Conservation (phyloP, 345 rosid species). For the Camelina hispida region DNA sequence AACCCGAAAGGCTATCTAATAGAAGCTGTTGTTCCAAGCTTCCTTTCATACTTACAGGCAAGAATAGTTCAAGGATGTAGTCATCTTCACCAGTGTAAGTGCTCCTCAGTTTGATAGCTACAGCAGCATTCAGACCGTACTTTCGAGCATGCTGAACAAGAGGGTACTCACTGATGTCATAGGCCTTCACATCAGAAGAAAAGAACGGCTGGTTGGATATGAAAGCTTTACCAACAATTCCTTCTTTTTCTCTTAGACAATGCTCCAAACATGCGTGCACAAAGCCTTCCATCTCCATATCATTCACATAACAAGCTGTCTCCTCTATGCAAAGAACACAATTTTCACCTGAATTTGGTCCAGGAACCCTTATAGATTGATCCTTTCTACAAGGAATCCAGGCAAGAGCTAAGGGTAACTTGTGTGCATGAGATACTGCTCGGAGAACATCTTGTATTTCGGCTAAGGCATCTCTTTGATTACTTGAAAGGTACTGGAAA, state of each 20-base stretch:
- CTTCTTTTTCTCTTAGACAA: slow-evolving; percentile 81
- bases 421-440: slow-evolving; percentile 89
- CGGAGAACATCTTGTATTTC: slow-evolving; percentile 90
- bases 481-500: slow-evolving; percentile 72
- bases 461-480: slow-evolving; percentile 72
- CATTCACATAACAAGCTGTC: slow-evolving; percentile 79
- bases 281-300: slow-evolving; percentile 75
- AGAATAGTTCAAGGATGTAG: slow-evolving; percentile 86
- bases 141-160: slow-evolving; percentile 94
- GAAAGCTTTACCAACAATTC: slow-evolving; percentile 90
- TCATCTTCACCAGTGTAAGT: slow-evolving; percentile 77
- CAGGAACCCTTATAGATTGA: slow-evolving; percentile 52
- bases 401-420: slow-evolving; percentile 78
- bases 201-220: slow-evolving; percentile 78
- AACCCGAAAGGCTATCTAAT: slow-evolving; percentile 74
- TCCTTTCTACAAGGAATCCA: slow-evolving; percentile 79
- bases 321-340: slow-evolving; percentile 66
- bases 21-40: slow-evolving; percentile 85
- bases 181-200: slow-evolving; percentile 75
- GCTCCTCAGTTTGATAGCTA: slow-evolving; percentile 88
- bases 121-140: slow-evolving; percentile 83
- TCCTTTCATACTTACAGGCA: slow-evolving; percentile 76
- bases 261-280: slow-evolving; percentile 79
- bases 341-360: slow-evolving; percentile 50
- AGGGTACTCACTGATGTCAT: slow-evolving; percentile 75